These are phyloP conservation scores for Pulicaria dysenterica DNA, from an alignment of 129 eudicot genomes.

Conservation along the genomic window DNA sequence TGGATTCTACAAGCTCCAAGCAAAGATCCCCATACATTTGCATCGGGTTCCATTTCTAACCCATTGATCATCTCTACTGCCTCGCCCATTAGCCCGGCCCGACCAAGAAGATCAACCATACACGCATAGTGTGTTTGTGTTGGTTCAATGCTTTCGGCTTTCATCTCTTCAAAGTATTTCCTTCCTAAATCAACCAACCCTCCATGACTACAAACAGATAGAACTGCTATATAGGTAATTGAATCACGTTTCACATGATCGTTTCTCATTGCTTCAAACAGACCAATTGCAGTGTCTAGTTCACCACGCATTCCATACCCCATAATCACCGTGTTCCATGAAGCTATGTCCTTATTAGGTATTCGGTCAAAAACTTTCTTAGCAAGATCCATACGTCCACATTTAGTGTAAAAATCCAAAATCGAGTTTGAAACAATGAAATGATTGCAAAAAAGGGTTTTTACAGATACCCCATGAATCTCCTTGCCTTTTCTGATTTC, in stretches of 20 bases:
- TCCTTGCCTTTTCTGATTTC: slow-evolving; percentile 53
- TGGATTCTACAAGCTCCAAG: slow-evolving; percentile 53
- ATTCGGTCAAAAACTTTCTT: slow-evolving; percentile 35
- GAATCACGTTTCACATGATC: slow-evolving; percentile 40
- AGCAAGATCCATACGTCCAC: slow-evolving; percentile 57
- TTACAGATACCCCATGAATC: slow-evolving; percentile 56
- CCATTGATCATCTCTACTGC: slow-evolving; percentile 46
- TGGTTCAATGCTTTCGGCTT: slow-evolving; percentile 33
- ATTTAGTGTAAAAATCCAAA: slow-evolving; percentile 68
- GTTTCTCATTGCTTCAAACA: slow-evolving; percentile 46
- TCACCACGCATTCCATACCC: slow-evolving; percentile 55
- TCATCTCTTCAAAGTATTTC: slow-evolving; percentile 41
- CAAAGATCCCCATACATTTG: slow-evolving; percentile 57
- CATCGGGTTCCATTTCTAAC: slow-evolving; percentile 44
- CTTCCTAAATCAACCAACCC: slow-evolving; percentile 49
- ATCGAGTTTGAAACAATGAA: slow-evolving; percentile 64
- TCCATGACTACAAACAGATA: slow-evolving; percentile 56
- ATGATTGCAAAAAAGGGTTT: slow-evolving; percentile 39
- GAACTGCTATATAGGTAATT: slow-evolving; percentile 49
- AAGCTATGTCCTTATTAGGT: slow-evolving; percentile 40
- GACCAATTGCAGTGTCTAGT: slow-evolving; percentile 35
- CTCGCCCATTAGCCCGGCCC: slow-evolving; percentile 54
- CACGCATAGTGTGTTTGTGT: slow-evolving; percentile 50
- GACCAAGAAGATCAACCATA: slow-evolving; percentile 62
- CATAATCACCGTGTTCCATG: slow-evolving; percentile 65